phyloP scores from a whole-genome alignment of 2,329 filamentous ascomycete genomes.

The Fonsecaea multimorphosa region DNA sequence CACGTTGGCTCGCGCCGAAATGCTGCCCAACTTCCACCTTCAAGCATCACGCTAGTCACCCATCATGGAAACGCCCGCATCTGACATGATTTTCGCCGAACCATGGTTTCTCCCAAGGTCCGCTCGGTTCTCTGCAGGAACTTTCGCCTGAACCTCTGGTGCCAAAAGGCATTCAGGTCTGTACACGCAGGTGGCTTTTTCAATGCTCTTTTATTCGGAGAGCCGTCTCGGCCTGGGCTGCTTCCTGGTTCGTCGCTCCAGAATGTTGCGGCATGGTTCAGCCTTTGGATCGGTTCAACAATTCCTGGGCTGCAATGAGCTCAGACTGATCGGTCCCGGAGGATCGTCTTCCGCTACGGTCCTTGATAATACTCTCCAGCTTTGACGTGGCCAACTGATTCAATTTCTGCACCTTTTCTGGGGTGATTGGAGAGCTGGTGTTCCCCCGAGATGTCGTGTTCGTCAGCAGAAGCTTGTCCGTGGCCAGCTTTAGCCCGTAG shows the following conservation, averaged over 20 bases:
- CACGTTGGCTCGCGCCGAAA: conserved; percentile 32
- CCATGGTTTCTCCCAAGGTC: conserved; percentile 22
- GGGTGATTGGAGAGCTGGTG: conserved; percentile 17
- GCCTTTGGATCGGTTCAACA: conserved; percentile 44
- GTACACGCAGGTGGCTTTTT: conserved; percentile 25
- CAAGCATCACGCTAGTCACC: conserved; percentile 32
- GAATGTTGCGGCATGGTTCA: conserved; percentile 22
- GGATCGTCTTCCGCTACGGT: conserved; percentile 42
- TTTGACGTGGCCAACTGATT: conserved; percentile 47
- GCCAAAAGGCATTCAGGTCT: conserved; percentile 5
- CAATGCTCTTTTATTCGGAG: conserved; percentile 17
- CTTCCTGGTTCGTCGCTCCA: conserved; percentile 10
- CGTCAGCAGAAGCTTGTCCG: conserved; percentile 35
- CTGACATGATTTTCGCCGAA: conserved; percentile 31
- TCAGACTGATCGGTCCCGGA: conserved; percentile 47
- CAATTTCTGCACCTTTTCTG: conserved; percentile 42
- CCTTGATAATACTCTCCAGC: conserved; percentile 47
- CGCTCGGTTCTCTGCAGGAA: conserved; percentile 29
- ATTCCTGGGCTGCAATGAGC: conserved; percentile 50
- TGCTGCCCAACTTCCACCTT: conserved; percentile 34
- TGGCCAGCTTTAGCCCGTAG: conserved; percentile 76
- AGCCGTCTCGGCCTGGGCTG: not conserved
- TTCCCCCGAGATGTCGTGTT: conserved; percentile 25
- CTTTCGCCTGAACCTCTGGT: conserved; percentile 14
- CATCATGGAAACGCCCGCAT: conserved; percentile 27